Evolutionary conservation across 2,329 filamentous ascomycete species (phyloP).

Genomic region (Calonectria pseudoturangicola): DNA sequence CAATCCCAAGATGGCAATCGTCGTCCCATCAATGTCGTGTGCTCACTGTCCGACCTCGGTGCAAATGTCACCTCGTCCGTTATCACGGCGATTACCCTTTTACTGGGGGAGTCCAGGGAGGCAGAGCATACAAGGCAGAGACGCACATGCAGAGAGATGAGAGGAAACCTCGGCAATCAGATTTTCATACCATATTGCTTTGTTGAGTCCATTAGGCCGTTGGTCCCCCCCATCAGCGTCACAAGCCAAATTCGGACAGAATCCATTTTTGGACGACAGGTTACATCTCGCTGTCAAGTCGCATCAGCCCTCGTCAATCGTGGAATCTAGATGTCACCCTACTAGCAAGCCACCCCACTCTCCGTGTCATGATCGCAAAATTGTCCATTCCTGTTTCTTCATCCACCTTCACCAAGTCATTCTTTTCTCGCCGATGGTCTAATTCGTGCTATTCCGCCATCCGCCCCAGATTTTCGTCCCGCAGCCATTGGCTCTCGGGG

Average conservation of each 20-base stretch:
- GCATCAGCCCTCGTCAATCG: constrained; percentile 34
- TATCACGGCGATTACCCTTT: constrained; percentile 4
- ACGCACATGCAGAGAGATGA: constrained; percentile 27
- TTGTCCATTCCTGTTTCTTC: constrained; percentile 23
- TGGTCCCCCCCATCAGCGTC: constrained; percentile 12
- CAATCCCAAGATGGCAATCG: constrained; percentile 15
- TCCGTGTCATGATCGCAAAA: constrained; percentile 12
- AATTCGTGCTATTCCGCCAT: constrained; percentile 22
- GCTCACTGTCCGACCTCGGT: constrained; percentile 43
- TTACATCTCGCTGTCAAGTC: constrained; percentile 31
- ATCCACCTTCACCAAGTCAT: constrained; percentile 12
- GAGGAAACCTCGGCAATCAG: constrained; percentile 22
- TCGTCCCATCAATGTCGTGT: constrained; percentile 17
- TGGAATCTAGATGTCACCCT: constrained; percentile 28
- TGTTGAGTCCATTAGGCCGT: constrained; percentile 22
- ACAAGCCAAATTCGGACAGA: constrained; percentile 27
- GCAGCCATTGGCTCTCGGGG: constrained; percentile 43
- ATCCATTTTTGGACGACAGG: constrained; percentile 32
- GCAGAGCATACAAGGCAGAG: too few relatives aligned
- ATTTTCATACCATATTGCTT: constrained; percentile 20
- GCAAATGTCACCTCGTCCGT: constrained; percentile 11
- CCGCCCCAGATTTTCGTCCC: constrained; percentile 20
- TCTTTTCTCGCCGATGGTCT: constrained; percentile 11
- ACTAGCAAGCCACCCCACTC: constrained; percentile 11
- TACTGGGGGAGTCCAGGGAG: not conserved